Evolutionary conservation across 2,329 filamentous ascomycete genomes (phyloP).

Genomic region (Sphaerulina populicola): DNA sequence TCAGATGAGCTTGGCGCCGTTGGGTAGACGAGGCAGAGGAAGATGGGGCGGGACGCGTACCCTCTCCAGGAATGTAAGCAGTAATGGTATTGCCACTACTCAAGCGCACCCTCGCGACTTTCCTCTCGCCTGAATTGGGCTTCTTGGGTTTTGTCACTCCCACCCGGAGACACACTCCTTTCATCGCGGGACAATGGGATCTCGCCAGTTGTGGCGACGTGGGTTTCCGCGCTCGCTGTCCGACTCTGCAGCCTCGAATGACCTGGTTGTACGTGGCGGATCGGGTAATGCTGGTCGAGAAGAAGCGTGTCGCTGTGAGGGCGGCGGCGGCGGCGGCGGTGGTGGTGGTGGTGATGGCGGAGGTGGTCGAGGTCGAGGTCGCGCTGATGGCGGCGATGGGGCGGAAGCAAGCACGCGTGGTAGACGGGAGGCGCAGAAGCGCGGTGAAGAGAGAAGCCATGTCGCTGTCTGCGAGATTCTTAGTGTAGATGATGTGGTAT

Average conservation of each 20-base stretch:
- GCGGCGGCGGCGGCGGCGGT: slow-evolving; percentile 17
- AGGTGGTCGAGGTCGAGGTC: too few relatives aligned
- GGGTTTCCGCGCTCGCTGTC: slow-evolving; percentile 73
- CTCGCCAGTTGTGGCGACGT: slow-evolving; percentile 72
- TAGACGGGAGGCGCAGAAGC: slow-evolving; percentile 32
- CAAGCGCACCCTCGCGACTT: slow-evolving; percentile 84
- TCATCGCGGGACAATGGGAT: slow-evolving; percentile 64
- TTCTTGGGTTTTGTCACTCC: slow-evolving; percentile 95
- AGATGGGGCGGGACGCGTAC: slow-evolving; percentile 34
- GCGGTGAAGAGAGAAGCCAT: slow-evolving; percentile 31
- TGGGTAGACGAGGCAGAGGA: neutral
- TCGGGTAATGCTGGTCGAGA: slow-evolving; percentile 34
- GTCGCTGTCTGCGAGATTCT: too few relatives aligned
- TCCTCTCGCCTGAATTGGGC: slow-evolving; percentile 94
- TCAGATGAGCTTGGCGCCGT: neutral
- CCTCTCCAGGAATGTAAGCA: slow-evolving; percentile 93
- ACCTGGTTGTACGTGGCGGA: slow-evolving; percentile 46
- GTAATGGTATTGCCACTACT: slow-evolving; percentile 81
- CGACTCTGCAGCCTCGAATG: slow-evolving; percentile 61
- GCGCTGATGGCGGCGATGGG: slow-evolving; percentile 15
- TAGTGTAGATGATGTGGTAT: too few relatives aligned
- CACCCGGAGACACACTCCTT: slow-evolving; percentile 92
- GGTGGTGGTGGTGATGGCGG: slow-evolving; percentile 16
- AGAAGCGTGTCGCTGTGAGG: slow-evolving; percentile 27
- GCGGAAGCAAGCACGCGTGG: slow-evolving; percentile 24